Conservation (phyloP, 176 grass and related monocot species). For the Oryza brachyantha region DNA sequence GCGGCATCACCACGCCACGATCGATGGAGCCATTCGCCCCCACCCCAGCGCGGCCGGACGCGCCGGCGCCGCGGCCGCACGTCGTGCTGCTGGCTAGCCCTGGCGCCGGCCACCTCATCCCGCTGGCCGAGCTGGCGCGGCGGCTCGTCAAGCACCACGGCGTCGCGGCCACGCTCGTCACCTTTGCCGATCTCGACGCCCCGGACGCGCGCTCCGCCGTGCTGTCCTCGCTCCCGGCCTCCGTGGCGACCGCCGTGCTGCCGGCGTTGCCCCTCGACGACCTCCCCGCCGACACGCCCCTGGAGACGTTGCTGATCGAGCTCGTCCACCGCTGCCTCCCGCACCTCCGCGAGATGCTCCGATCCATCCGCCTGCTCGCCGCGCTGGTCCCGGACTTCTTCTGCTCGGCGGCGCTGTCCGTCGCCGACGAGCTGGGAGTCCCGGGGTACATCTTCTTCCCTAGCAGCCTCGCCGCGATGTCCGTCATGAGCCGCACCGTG, state of each 20-base stretch:
- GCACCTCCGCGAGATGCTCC: conserved; percentile 19
- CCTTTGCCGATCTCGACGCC: conserved; percentile 31
- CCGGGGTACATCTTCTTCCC: conserved; percentile 53
- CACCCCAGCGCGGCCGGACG: no score
- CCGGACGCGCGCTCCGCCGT: neutral
- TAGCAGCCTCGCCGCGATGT: neutral
- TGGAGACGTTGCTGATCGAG: neutral
- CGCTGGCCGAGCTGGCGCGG: conserved; percentile 41
- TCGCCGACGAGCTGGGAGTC: conserved; percentile 44
- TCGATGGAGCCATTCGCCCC: no score
- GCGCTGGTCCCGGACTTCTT: conserved; percentile 52
- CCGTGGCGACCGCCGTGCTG: conserved; percentile 29
- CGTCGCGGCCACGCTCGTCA: conserved; percentile 41
- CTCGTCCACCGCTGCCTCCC: conserved; percentile 14
- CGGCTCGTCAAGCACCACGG: conserved; percentile 31
- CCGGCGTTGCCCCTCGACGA: conserved; percentile 44
- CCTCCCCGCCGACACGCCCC: conserved; percentile 6
- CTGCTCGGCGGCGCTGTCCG: neutral
- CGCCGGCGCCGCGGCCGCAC: no score
- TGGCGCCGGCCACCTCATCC: conserved; percentile 44
- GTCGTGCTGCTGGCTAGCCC: conserved; percentile 38
- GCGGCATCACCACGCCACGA: no score
- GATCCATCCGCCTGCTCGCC: neutral
- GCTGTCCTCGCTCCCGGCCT: conserved; percentile 17
- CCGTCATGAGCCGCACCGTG: conserved; percentile 12